Percentiles rank a stretch among this genome's conserved stretches.
Evolutionary conservation across 129 eudicot genomes (phyloP).

Genomic region (Artemisia argyi): DNA sequence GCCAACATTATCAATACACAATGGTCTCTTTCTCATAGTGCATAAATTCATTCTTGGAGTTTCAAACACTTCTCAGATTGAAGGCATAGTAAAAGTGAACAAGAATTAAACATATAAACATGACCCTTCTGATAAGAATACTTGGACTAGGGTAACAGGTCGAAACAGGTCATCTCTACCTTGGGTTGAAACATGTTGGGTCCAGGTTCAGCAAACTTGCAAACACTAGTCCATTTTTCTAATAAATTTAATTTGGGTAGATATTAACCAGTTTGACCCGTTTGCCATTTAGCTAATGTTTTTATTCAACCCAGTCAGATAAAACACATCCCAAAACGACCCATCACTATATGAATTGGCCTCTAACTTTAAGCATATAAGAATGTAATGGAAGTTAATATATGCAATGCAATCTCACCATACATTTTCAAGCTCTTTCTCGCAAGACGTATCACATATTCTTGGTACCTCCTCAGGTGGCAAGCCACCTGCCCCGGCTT

Average conservation of each 20-base stretch:
- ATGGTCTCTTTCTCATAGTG: neutral
- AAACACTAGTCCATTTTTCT: no score
- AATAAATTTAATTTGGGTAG: no score
- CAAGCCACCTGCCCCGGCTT: conserved; percentile 76
- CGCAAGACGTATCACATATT: conserved; percentile 76
- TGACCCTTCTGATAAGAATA: neutral
- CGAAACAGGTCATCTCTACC: no score
- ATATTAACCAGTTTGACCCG: no score
- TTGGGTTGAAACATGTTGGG: no score
- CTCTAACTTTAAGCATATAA: neutral
- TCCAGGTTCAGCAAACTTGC: no score
- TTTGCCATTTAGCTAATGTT: no score
- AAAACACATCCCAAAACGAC: no score
- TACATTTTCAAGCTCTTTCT: conserved; percentile 99
- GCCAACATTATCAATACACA: conserved; percentile 1
- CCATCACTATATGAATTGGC: no score
- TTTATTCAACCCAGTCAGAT: neutral
- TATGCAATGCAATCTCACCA: conserved; percentile 86
- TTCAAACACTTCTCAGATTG: neutral
- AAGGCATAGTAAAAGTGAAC: neutral
- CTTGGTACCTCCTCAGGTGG: conserved; percentile 86
- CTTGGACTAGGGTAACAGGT: no score
- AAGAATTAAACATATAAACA: neutral
- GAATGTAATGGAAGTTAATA: conserved; percentile 30
- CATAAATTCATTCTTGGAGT: conserved; percentile 8